These are phyloP conservation scores for Rhododendron kiyosumense DNA, from an alignment of 148 eudicot genomes.

Conservation along the genomic window DNA sequence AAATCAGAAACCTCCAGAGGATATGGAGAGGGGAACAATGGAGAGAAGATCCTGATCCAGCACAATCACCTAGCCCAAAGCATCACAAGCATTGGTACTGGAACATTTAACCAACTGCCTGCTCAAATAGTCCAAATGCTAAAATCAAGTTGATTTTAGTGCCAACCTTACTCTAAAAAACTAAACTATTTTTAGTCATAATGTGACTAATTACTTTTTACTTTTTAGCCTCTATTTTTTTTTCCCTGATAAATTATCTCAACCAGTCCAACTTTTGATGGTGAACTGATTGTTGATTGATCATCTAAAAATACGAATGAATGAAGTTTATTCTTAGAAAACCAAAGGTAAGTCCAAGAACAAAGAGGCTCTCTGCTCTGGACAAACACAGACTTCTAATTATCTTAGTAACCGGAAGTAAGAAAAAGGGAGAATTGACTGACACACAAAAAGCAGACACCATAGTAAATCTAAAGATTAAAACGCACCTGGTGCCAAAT, in stretches of 20 bases:
- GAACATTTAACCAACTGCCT: not conserved
- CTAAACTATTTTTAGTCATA: not conserved
- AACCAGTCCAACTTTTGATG: not conserved
- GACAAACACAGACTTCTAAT: not conserved
- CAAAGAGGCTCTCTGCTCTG: not conserved
- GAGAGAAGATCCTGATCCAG: not conserved
- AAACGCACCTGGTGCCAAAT: constrained; percentile 83
- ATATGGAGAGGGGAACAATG: not conserved
- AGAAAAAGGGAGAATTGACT: not conserved
- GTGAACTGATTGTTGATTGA: not conserved
- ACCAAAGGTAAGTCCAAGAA: not conserved
- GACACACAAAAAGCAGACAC: not conserved
- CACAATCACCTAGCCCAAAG: not conserved
- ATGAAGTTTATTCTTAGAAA: not conserved
- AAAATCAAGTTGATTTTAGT: not conserved
- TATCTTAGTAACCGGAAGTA: not conserved
- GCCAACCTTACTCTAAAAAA: not conserved
- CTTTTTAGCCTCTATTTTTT: not conserved
- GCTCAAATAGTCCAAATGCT: not conserved
- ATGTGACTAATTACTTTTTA: not conserved
- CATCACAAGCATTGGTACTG: not conserved
- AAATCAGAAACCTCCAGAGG: not conserved
- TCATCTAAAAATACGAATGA: not conserved
- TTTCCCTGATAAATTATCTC: not conserved
- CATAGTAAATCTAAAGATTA: not conserved